Conservation (phyloP, 2,329 filamentous ascomycete species). For the Stagonosporopsis tanaceti region DNA sequence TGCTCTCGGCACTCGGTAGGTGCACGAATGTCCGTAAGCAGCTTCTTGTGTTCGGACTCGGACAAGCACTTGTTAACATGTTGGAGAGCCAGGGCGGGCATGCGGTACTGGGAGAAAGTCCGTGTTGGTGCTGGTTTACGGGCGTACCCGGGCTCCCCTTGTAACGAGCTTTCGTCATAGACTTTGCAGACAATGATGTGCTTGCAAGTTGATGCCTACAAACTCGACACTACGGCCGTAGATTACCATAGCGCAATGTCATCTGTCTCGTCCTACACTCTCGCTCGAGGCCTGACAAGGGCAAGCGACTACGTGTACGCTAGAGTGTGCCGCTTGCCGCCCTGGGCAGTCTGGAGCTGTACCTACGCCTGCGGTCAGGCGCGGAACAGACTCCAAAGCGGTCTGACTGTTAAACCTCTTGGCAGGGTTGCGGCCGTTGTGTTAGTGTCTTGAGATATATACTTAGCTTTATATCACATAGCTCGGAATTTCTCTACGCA, state of each 20-base stretch:
- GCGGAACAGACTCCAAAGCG: constrained; percentile 4
- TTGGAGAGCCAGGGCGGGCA: not conserved
- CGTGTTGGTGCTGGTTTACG: constrained; percentile 2
- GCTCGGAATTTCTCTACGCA: not conserved
- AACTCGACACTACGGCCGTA: not conserved
- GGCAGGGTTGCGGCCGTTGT: constrained; percentile 16
- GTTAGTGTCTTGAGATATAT: constrained; percentile 4
- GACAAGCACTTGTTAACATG: not conserved
- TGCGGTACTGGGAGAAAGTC: not conserved
- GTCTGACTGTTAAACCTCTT: not conserved
- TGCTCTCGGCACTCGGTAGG: not conserved
- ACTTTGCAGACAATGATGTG: not conserved
- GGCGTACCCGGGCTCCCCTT: constrained; percentile 4
- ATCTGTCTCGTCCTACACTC: not conserved
- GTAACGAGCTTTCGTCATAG: not conserved
- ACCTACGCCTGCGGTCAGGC: constrained; percentile 1
- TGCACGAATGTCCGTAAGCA: not conserved
- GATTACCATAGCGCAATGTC: not conserved
- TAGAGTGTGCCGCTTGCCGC: constrained; percentile 13
- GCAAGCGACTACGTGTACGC: constrained; percentile 26
- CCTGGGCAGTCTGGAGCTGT: constrained; percentile 1
- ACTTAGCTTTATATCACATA: not conserved
- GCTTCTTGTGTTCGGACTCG: not conserved
- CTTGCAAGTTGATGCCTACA: not conserved
- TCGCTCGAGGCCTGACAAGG: constrained; percentile 14